Base-by-base conservation (phyloP, 83 land plant species). In the Diphasiastrum complanatum region DNA sequence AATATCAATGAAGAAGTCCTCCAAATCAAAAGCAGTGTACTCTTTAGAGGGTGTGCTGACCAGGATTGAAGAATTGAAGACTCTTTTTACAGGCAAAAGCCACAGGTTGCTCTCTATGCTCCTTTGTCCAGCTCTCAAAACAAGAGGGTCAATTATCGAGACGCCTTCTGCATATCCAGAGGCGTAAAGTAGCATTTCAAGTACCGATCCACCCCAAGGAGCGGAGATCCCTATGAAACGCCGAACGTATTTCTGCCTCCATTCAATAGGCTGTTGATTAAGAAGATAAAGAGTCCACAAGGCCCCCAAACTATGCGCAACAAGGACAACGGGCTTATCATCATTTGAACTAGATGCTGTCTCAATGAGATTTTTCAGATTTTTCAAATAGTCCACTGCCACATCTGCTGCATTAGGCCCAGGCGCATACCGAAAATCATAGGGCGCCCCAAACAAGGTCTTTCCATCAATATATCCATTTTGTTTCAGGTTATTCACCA, bases 221-320 rank as follows among this genome's bases (percentile, higher is more conserved):
- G 86, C 61, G 1, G 98, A 75, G 6, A 93, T 64, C 6, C 91
- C 58, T 1, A 93, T 60, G 53, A 93, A 75, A 73, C 82, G 91
- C 46, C 78, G 66, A 50, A 93, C 55, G 78, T 60, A 89, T 20
- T 73, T 63, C 25, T 62, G 32, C 35, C 81, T 77, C 98, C 98
- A 93, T 8, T 79, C 25, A 16, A 51, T 32, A 14, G 88, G 31
- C 63, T 74, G 85, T 41, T 82, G 77, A 60, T 72, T 78, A 47
- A 93, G 81, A 51, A 93, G 74, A 34, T 93, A 67, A 40, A 81
- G 81, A 26, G 55, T 69, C 71, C 83, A 93, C 3, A 89, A 77
- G 32, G 96, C 86, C 18, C 98, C 98, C 22, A 93, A 56, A 75
- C 98, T 93, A 79, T 93, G 98, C 18, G 92, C 66, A 29, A 93